Evolutionary conservation across 2,329 filamentous ascomycete genomes (phyloP).

Genomic region (Tolypocladium endophyticum): DNA sequence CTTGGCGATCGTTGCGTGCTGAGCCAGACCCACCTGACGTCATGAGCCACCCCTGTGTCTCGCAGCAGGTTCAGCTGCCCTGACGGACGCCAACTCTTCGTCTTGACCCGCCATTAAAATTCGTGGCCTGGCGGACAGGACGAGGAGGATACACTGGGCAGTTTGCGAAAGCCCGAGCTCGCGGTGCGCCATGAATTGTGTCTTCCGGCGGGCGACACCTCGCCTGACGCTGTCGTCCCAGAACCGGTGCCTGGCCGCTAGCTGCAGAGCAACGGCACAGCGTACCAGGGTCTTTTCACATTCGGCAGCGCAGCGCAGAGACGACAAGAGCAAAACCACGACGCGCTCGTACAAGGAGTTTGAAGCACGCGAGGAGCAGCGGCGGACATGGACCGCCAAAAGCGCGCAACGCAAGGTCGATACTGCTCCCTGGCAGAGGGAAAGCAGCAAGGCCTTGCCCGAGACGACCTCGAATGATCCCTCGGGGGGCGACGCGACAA

Average conservation of each 20-base stretch:
- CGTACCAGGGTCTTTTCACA: neutral
- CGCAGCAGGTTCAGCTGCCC: neutral
- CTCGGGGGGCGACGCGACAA: slow-evolving; percentile 13
- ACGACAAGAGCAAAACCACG: neutral
- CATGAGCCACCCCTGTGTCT: neutral
- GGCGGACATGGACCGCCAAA: neutral
- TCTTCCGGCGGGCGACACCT: neutral
- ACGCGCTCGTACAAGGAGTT: neutral
- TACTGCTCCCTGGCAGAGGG: slow-evolving; percentile 55
- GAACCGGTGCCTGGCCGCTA: neutral
- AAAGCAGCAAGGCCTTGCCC: slow-evolving; percentile 37
- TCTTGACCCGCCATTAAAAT: neutral
- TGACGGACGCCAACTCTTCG: neutral
- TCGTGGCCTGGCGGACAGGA: neutral
- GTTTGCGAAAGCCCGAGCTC: neutral
- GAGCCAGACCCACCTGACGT: neutral
- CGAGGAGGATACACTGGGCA: neutral
- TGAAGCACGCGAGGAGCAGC: neutral
- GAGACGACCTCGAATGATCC: slow-evolving; percentile 17
- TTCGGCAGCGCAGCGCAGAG: neutral
- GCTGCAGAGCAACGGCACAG: neutral
- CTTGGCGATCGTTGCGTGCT: too few species aligned
- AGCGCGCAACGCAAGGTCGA: slow-evolving; percentile 43
- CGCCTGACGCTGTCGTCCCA: neutral
- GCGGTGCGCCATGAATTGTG: neutral